These are phyloP conservation scores for Viola pubescens DNA, from an alignment of 441 rosid species.

Conservation along the genomic window DNA sequence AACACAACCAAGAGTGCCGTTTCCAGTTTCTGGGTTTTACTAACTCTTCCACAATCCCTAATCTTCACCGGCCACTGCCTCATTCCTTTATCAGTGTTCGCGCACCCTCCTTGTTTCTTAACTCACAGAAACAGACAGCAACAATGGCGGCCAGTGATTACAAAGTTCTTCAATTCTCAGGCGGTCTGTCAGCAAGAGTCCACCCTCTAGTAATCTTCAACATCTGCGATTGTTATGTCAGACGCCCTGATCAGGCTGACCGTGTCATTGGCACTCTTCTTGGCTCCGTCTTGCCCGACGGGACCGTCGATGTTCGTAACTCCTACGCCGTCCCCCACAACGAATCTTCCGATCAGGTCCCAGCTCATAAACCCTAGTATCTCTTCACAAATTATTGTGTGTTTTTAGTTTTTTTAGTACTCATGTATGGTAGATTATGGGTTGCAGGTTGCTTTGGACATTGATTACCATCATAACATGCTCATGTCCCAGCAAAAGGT, in stretches of 20 bases:
- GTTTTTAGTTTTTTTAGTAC: background rate
- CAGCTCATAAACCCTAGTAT: background rate
- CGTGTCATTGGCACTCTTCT: conserved; percentile 93
- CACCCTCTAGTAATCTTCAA: conserved; percentile 89
- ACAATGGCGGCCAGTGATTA: conserved; percentile 52
- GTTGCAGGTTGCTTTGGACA: conserved; percentile 84
- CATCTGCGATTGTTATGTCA: conserved; percentile 83
- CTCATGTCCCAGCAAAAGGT: conserved; percentile 76
- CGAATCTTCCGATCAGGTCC: conserved; percentile 66
- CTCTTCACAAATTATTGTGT: background rate
- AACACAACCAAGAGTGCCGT: too few relatives aligned
- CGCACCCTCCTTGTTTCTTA: background rate
- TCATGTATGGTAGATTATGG: background rate
- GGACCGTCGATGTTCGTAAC: conserved; percentile 85
- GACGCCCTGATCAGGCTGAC: conserved; percentile 95
- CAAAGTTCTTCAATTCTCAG: conserved; percentile 58
- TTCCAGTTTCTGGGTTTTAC: too few relatives aligned
- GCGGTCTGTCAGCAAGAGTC: conserved; percentile 51
- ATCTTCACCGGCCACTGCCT: too few relatives aligned
- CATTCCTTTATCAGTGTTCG: too few relatives aligned
- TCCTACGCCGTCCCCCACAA: conserved; percentile 95
- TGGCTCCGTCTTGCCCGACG: conserved; percentile 75
- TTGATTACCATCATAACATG: conserved; percentile 92
- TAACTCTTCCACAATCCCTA: too few relatives aligned
- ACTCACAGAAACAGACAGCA: conserved; percentile 12